Evolutionary conservation across 2,329 filamentous ascomycete species (phyloP).

Genomic region (Phialophora chinensis): DNA sequence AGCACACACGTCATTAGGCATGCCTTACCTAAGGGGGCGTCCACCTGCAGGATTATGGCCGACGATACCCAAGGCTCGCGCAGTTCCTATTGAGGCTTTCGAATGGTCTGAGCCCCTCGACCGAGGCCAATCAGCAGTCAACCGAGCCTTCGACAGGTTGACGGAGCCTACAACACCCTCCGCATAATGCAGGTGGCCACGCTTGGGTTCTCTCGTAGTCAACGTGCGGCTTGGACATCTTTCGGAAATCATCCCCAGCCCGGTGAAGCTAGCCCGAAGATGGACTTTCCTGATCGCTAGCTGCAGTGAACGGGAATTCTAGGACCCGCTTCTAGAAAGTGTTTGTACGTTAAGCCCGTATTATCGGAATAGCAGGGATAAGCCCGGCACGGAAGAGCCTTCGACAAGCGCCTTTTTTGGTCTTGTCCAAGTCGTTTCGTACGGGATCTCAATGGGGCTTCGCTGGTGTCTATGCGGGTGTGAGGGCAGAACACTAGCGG

Average conservation of each 20-base stretch:
- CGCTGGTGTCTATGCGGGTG: not conserved
- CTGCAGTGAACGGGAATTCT: not conserved
- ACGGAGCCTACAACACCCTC: not conserved
- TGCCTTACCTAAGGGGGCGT: conserved; percentile 4
- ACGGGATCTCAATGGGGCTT: not conserved
- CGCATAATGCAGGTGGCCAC: not conserved
- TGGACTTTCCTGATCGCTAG: not conserved
- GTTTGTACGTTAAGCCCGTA: not conserved
- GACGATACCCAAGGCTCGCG: not conserved
- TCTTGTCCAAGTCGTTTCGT: not conserved
- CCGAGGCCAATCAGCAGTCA: not conserved
- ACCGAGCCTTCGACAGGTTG: not conserved
- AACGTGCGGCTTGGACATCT: not conserved
- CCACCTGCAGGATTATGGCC: not conserved
- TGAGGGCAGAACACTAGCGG: not conserved
- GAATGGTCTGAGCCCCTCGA: not conserved
- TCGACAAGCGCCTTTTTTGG: not conserved
- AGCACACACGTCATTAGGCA: not conserved
- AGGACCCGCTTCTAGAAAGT: conserved; percentile 3
- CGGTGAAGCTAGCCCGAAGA: not conserved
- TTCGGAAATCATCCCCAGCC: not conserved
- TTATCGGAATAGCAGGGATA: conserved; percentile 1
- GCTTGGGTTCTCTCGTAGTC: not conserved
- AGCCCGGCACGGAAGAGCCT: not conserved
- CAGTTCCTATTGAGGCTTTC: not conserved